Percentiles rank a stretch among this genome's conserved stretches.
phyloP scores from a whole-genome alignment of 2,329 filamentous ascomycete genomes.

The Colletotrichum truncatum region DNA sequence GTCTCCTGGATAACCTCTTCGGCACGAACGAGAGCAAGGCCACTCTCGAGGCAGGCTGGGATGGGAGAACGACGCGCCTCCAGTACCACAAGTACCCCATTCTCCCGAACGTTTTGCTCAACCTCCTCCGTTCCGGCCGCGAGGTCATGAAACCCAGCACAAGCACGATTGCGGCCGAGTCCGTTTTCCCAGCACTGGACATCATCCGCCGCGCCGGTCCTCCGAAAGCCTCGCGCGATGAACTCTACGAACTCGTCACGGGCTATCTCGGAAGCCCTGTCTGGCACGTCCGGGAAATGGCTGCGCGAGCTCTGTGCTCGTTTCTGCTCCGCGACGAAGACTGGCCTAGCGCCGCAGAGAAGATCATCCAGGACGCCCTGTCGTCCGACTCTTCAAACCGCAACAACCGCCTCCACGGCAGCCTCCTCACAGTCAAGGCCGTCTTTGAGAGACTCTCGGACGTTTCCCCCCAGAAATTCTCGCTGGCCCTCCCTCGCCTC shows the following conservation, averaged over 20 bases:
- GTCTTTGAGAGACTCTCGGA: constrained; percentile 62
- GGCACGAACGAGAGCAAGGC: constrained; percentile 78
- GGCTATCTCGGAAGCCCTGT: constrained; percentile 73
- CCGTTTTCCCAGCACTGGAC: constrained; percentile 85
- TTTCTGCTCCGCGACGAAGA: constrained; percentile 62
- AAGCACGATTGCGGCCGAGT: constrained; percentile 63
- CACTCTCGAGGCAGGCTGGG: constrained; percentile 69
- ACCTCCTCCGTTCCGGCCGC: constrained; percentile 65
- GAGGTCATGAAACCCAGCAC: constrained; percentile 50
- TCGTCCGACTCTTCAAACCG: constrained; percentile 36
- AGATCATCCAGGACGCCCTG: constrained; percentile 44
- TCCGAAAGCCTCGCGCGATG: constrained; percentile 62
- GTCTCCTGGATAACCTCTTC: constrained; percentile 81
- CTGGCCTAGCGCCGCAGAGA: constrained; percentile 54
- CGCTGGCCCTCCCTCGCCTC: constrained; percentile 36
- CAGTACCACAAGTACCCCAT: constrained; percentile 76
- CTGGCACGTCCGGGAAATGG: constrained; percentile 86
- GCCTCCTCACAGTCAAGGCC: constrained; percentile 64
- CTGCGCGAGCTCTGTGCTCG: constrained; percentile 76
- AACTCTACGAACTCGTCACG: constrained; percentile 67
- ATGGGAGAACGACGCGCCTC: constrained; percentile 70
- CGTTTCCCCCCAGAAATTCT: constrained; percentile 45
- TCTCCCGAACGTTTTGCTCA: constrained; percentile 70
- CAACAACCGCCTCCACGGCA: constrained; percentile 67
- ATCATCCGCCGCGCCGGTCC: constrained; percentile 78